Conservation (phyloP, 768 basidiomycete genomes). For the Sutorius australiensis region DNA sequence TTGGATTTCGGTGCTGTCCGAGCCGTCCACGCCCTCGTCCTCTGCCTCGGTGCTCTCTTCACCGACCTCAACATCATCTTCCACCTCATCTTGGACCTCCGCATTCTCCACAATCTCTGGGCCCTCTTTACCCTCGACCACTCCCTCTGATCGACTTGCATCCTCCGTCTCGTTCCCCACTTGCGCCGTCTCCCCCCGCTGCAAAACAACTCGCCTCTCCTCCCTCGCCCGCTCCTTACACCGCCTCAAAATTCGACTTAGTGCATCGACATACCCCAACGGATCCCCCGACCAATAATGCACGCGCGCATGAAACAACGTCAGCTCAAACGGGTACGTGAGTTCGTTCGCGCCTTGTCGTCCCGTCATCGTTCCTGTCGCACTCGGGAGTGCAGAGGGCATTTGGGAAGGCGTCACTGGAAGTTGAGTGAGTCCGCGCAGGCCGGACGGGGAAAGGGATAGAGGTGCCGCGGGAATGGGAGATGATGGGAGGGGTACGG, state of each 20-base stretch:
- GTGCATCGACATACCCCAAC: slow-evolving; percentile 74
- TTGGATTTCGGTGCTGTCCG: not conserved
- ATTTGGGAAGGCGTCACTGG: slow-evolving; percentile 25
- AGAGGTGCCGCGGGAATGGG: slow-evolving; percentile 5
- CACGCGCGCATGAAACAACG: slow-evolving; percentile 67
- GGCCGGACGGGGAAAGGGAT: slow-evolving; percentile 24
- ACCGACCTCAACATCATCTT: not conserved
- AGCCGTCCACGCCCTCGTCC: too few species aligned
- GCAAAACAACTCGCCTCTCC: slow-evolving; percentile 16
- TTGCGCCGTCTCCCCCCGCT: slow-evolving; percentile 5
- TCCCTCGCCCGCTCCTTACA: slow-evolving; percentile 53
- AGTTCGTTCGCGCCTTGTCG: slow-evolving; percentile 8
- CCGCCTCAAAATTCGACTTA: slow-evolving; percentile 56
- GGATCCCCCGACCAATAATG: slow-evolving; percentile 82
- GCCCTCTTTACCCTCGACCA: not conserved
- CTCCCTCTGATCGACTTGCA: not conserved
- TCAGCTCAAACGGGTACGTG: slow-evolving; percentile 46
- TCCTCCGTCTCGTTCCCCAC: not conserved
- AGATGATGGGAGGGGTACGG: slow-evolving; percentile 35
- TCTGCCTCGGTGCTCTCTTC: not conserved
- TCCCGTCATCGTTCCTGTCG: slow-evolving; percentile 1
- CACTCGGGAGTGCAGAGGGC: slow-evolving; percentile 3
- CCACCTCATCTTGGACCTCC: not conserved
- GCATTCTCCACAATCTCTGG: not conserved
- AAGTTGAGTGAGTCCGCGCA: slow-evolving; percentile 17